These are phyloP conservation scores for Withania somnifera DNA, from an alignment of 305 asterid genomes.

Conservation along the genomic window DNA sequence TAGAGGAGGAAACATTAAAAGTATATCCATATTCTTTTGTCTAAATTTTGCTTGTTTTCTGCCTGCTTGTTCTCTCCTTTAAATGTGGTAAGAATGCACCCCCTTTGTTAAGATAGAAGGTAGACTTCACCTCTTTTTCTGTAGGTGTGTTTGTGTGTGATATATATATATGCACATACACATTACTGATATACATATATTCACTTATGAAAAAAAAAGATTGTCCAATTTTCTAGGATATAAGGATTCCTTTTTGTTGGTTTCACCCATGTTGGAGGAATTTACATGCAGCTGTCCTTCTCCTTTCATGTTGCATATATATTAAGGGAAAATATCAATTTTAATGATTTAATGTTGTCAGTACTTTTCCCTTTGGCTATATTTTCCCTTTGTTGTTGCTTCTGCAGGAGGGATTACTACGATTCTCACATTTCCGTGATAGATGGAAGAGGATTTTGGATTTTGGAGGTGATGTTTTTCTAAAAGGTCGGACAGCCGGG, in stretches of 20 bases:
- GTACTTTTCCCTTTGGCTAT: neutral
- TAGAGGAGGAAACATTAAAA: conserved; percentile 57
- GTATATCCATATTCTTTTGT: conserved; percentile 20
- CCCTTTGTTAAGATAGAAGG: neutral
- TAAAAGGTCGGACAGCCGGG: conserved; percentile 34
- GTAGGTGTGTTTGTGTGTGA: too few species aligned
- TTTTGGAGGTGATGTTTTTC: conserved; percentile 41
- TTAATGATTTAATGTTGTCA: neutral
- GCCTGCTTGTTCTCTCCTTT: neutral
- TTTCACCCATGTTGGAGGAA: neutral
- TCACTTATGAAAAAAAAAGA: neutral
- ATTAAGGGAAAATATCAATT: neutral
- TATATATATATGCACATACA: neutral
- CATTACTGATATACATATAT: too few species aligned
- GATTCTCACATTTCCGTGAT: conserved; percentile 11
- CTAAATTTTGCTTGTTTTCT: neutral
- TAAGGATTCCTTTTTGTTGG: neutral
- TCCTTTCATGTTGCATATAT: neutral
- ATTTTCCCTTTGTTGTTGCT: conserved; percentile 7
- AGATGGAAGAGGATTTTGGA: conserved; percentile 49
- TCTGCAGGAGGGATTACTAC: conserved; percentile 45
- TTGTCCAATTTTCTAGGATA: neutral
- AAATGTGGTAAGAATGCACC: neutral
- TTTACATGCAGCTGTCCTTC: neutral
- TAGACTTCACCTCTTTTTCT: neutral